Base-by-base conservation (phyloP, 441 rosid species). In the Adansonia grandidieri region DNA sequence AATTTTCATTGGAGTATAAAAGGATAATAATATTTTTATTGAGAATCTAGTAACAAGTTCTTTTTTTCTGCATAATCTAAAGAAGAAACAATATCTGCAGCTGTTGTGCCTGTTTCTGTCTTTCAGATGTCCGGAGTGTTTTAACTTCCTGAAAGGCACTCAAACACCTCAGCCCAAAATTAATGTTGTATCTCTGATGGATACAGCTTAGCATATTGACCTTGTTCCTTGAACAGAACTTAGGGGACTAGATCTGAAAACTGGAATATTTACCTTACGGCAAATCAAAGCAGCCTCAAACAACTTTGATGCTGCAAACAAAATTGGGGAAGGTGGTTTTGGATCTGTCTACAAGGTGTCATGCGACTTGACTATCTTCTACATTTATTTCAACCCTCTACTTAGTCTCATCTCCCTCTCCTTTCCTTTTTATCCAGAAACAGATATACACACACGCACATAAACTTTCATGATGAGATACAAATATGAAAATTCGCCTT, bases 251-350 rank as follows among this genome's bases (percentile, higher is more conserved):
- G 97, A 92, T 83, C 89, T 90, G 78, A 96, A 90, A 75, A 91
- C 93, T 5, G 97, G 97, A 82, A 62, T 85, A 32, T 95, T 91
- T 84, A 84, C 95, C 47, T 79, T 91, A 61, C 79, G 80, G 75
- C 98, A 93, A 79, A 91, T 95, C 14, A 88, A 93, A 85, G 92
- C 92, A 78, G 93, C 98, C 63, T 93, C 98, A 6, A 81, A 85
- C 77, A 89, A 93, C 77, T 95, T 95, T 20, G 96, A 91, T 81
- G 81, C 82, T 37, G 82, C 82, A 40, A 84, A 84, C 75, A 95
- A 95, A 81, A 65, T 95, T 58, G 98, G 97, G 22, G 95, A 95
- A 86, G 98, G 98, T 87, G 98, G 97, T 78, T 93, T 92, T 77
- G 96, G 97, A 77, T 71, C 90, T 63, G 98, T 93, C 79, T 93